A percentile compares a stretch with the other conserved stretches of the same genome.
phyloP scores from a whole-genome alignment of 495 filamentous ascomycete genomes.

The Aspergillus coremiiformis region DNA sequence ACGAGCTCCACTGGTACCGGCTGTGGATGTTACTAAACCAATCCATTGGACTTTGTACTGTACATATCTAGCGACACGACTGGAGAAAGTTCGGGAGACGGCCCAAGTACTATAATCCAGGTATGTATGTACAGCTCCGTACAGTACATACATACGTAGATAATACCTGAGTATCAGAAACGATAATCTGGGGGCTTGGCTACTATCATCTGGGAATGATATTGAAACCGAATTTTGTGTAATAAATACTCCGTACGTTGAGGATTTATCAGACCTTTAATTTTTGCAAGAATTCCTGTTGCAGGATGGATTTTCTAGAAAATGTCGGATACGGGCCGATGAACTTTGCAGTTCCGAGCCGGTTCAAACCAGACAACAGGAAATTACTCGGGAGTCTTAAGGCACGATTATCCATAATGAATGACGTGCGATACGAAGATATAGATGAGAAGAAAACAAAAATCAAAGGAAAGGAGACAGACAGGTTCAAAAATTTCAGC shows the following conservation, averaged over 20 bases:
- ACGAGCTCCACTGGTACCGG: slow-evolving; percentile 8
- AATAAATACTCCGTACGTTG: background rate
- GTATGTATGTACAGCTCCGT: too few relatives aligned
- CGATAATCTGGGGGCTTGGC: too few relatives aligned
- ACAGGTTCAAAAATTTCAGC: slow-evolving; percentile 2
- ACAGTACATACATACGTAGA: too few relatives aligned
- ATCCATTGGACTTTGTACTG: too few relatives aligned
- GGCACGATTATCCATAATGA: background rate
- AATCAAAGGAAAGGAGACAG: background rate
- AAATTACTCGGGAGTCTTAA: too few relatives aligned
- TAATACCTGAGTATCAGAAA: too few relatives aligned
- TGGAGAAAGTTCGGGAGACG: slow-evolving; percentile 4
- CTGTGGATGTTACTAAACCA: slow-evolving; percentile 4
- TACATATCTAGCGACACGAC: background rate
- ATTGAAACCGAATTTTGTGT: background rate
- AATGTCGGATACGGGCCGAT: background rate
- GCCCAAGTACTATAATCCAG: too few relatives aligned
- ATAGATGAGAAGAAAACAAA: background rate
- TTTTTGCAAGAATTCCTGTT: background rate
- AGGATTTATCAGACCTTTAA: background rate
- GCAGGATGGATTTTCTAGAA: background rate
- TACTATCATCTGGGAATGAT: background rate
- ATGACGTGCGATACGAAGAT: background rate
- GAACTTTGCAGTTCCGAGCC: background rate
- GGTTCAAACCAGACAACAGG: background rate